Percentiles rank a stretch among this genome's conserved stretches.
These are phyloP conservation scores for Euphorbia celastroides DNA, from an alignment of 441 rosid species.

Conservation along the genomic window DNA sequence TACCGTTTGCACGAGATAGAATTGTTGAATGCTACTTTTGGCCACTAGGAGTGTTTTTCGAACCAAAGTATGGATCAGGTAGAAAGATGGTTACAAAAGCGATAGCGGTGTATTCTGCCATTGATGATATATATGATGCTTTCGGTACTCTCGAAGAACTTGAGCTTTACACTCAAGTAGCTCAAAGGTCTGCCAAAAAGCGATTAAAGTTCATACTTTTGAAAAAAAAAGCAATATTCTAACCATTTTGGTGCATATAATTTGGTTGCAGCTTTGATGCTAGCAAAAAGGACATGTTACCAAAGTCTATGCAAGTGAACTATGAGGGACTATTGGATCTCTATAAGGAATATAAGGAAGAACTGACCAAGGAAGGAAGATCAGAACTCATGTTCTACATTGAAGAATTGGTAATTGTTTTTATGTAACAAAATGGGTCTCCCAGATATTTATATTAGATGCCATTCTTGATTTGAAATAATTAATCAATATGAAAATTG, in stretches of 20 bases:
- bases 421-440: neutral
- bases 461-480: neutral
- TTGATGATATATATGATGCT: slow-evolving; percentile 25
- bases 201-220: neutral
- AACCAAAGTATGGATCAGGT: slow-evolving; percentile 17
- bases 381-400: neutral
- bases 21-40: slow-evolving; percentile 23
- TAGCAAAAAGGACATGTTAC: neutral
- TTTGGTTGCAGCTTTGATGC: neutral
- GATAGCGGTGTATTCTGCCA: neutral
- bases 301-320: neutral
- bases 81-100: slow-evolving; percentile 16
- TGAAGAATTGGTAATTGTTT: neutral
- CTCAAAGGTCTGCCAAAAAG: slow-evolving; percentile 21
- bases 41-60: slow-evolving; percentile 24
- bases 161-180: slow-evolving; percentile 17
- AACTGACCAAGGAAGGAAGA: neutral
- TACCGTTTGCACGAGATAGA: slow-evolving; percentile 24
- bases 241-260: too few relatives aligned
- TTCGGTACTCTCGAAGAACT: slow-evolving; percentile 18
- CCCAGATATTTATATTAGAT: too few relatives aligned
- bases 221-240: too few relatives aligned
- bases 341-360: neutral
- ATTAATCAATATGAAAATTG: neutral
- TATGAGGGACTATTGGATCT: neutral